These are phyloP conservation scores for Aspergillus sp. DNA, from an alignment of 2,329 filamentous ascomycete genomes.

Conservation along the genomic window DNA sequence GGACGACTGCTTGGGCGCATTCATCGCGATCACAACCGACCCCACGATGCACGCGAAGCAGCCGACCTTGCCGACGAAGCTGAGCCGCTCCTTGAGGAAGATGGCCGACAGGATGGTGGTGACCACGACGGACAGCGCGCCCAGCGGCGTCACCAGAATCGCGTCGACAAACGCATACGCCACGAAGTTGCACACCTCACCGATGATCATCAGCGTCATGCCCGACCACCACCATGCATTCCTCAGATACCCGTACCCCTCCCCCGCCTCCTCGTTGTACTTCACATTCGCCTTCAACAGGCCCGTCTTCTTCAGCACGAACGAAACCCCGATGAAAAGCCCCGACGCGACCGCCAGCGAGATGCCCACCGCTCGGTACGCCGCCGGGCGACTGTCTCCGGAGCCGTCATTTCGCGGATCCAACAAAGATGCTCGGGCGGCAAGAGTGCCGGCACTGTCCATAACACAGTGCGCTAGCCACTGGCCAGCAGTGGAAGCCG, in stretches of 20 bases:
- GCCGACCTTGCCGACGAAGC: slow-evolving; percentile 89
- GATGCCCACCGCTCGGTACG: slow-evolving; percentile 81
- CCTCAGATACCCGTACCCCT: slow-evolving; percentile 95
- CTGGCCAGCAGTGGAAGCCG: slow-evolving; percentile 17
- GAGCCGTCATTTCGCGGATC: slow-evolving; percentile 8
- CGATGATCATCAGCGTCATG: slow-evolving; percentile 94
- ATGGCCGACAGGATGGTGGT: slow-evolving; percentile 85
- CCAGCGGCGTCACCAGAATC: slow-evolving; percentile 85
- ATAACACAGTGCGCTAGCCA: slow-evolving; percentile 21
- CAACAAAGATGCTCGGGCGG: slow-evolving; percentile 12
- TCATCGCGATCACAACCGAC: slow-evolving; percentile 86
- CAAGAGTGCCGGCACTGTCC: slow-evolving; percentile 32
- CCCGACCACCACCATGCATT: slow-evolving; percentile 91
- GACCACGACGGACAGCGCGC: slow-evolving; percentile 84
- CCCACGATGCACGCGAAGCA: slow-evolving; percentile 94
- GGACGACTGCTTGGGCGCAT: slow-evolving; percentile 77
- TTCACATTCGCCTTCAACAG: slow-evolving; percentile 88
- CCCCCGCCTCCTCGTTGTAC: slow-evolving; percentile 89
- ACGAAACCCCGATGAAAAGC: slow-evolving; percentile 86
- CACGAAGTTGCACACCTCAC: slow-evolving; percentile 94
- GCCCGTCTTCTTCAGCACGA: slow-evolving; percentile 90
- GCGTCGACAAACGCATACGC: slow-evolving; percentile 96
- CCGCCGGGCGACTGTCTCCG: slow-evolving; percentile 38
- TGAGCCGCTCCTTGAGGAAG: slow-evolving; percentile 89
- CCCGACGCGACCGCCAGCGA: slow-evolving; percentile 77